Percentiles rank a stretch among this genome's conserved stretches.
Conservation (phyloP, 768 basidiomycete genomes). For the Naganishia kalamii region DNA sequence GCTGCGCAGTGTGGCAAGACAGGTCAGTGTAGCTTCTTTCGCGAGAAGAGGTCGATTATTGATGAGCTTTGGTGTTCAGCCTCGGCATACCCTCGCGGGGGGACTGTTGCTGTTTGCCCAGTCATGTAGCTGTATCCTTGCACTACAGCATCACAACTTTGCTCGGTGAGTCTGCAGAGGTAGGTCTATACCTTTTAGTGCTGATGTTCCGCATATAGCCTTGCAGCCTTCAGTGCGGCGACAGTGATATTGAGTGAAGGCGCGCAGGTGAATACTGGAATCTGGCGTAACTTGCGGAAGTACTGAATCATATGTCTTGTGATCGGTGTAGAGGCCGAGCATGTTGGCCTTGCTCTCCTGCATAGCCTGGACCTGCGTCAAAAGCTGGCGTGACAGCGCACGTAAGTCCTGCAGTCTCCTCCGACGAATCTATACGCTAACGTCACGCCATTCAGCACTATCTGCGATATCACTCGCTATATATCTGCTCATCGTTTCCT, state of each 20-base stretch:
- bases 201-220: neutral
- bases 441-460: neutral
- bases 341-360: neutral
- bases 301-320: neutral
- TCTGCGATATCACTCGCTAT: neutral
- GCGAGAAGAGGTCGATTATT: neutral
- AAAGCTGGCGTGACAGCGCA: neutral
- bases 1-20: neutral
- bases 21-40: neutral
- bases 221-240: conserved; percentile 1
- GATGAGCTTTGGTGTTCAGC: neutral
- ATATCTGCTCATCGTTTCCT: conserved; percentile 1
- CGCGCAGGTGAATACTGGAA: neutral
- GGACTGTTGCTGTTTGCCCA: neutral
- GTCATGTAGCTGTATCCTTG: conserved; percentile 7
- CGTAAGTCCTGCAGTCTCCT: neutral
- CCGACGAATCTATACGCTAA: neutral
- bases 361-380: neutral
- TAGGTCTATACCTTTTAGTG: neutral
- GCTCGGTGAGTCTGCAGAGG: neutral
- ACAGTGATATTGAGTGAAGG: conserved; percentile 7
- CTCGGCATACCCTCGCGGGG: neutral
- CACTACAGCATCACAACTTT: conserved; percentile 5
- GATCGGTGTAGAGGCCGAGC: neutral
- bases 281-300: neutral